Evolutionary conservation across 2,329 filamentous ascomycete species (phyloP).

Genomic region (Macroventuria anomochaeta): DNA sequence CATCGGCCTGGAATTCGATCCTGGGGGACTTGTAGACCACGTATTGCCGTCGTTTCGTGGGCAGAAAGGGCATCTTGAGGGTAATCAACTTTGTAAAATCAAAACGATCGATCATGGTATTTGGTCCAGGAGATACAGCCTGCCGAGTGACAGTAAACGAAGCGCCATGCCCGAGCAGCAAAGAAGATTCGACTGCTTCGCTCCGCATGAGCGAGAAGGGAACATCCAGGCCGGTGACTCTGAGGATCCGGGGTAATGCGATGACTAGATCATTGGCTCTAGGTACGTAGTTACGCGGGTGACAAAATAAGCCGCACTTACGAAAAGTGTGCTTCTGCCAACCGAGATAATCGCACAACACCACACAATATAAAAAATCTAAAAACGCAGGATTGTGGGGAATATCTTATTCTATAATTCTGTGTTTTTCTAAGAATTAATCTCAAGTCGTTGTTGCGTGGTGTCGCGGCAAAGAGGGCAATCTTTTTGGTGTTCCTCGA

Average conservation of each 20-base stretch:
- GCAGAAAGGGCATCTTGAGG: not conserved
- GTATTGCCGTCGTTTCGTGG: not conserved
- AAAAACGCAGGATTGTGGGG: no score
- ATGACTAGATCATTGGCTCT: not conserved
- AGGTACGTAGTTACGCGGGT: no score
- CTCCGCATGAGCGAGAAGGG: not conserved
- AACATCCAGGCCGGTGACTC: not conserved
- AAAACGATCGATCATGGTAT: not conserved
- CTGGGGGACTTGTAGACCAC: not conserved
- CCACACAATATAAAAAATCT: no score
- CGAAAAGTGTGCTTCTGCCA: no score
- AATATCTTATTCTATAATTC: no score
- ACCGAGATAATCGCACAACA: no score
- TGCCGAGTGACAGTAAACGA: not conserved
- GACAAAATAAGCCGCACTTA: no score
- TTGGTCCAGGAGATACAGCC: not conserved
- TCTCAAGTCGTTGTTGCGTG: no score
- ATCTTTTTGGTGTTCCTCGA: no score
- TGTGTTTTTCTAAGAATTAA: no score
- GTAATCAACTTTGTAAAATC: not conserved
- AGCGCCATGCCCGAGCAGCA: not conserved
- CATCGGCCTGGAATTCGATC: not conserved
- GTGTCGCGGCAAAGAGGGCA: no score
- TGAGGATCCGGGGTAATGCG: not conserved
- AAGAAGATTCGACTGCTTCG: not conserved